Evolutionary conservation across 768 basidiomycete species (phyloP).

Genomic region (Kondoa malvinella): DNA sequence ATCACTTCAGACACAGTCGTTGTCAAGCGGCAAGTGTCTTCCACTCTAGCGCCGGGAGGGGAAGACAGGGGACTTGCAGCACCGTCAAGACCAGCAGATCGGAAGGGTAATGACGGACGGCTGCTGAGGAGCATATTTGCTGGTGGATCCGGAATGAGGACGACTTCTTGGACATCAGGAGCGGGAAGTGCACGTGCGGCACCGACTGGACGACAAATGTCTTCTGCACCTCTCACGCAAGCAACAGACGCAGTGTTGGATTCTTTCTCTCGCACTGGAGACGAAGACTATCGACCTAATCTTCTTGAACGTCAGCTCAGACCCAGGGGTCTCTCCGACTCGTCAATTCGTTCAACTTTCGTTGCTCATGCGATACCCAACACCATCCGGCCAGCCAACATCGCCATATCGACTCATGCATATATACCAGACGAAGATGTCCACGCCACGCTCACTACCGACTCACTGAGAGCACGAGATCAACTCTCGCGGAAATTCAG

Average conservation of each 20-base stretch:
- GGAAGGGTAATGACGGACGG: conserved; percentile 20
- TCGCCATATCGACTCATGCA: conserved; percentile 10
- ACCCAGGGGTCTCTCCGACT: conserved; percentile 72
- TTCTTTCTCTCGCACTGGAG: conserved; percentile 36
- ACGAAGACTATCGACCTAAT: conserved; percentile 34
- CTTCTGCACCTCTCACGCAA: conserved; percentile 38
- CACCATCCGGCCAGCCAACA: conserved; percentile 13
- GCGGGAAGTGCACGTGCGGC: conserved; percentile 55
- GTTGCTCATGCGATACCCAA: conserved; percentile 32
- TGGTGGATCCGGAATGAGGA: conserved; percentile 40
- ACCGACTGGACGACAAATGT: conserved; percentile 33
- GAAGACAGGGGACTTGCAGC: conserved; percentile 1
- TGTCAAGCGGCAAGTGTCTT: conserved; percentile 30
- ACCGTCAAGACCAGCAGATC: neutral
- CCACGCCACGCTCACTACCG: conserved; percentile 54
- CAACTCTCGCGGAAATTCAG: neutral
- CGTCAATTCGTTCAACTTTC: conserved; percentile 77
- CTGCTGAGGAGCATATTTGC: conserved; percentile 76
- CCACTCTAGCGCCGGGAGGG: neutral
- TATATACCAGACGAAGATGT: conserved; percentile 47
- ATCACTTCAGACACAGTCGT: conserved; percentile 85
- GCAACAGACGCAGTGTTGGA: conserved; percentile 68
- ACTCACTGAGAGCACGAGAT: conserved; percentile 34
- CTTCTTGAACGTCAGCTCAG: conserved; percentile 51
- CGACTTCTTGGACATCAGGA: conserved; percentile 23